Percentiles rank a stretch among this genome's conserved stretches.
Conservation (phyloP, 2,329 filamentous ascomycete genomes). For the Elsinoe necatrix region DNA sequence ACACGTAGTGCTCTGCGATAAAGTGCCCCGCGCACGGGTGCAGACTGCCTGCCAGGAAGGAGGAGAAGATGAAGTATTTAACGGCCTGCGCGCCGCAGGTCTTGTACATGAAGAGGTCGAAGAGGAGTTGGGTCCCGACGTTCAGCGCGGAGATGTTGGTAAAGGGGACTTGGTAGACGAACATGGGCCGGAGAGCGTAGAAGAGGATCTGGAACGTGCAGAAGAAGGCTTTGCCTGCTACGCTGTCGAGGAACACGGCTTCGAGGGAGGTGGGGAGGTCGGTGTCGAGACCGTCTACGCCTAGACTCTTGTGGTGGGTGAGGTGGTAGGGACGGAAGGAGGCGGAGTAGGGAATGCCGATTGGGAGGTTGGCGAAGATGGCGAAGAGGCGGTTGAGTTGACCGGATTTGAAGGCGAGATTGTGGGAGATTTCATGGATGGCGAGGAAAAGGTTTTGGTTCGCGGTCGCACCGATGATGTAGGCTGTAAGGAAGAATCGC, state of each 20-base stretch:
- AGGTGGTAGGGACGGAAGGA: constrained; percentile 97
- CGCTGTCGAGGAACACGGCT: constrained; percentile 85
- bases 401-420: constrained; percentile 79
- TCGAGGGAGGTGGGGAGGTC: constrained; percentile 89
- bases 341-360: constrained; percentile 90
- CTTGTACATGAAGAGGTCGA: constrained; percentile 63
- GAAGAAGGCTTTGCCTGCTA: constrained; percentile 96
- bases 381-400: constrained; percentile 76
- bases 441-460: constrained; percentile 98
- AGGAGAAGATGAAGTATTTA: constrained; percentile 77
- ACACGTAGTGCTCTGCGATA: constrained; percentile 80
- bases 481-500: constrained; percentile 78
- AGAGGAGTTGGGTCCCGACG: constrained; percentile 63
- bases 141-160: constrained; percentile 80
- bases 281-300: constrained; percentile 90
- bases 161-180: constrained; percentile 81
- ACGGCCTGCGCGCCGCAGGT: constrained; percentile 56
- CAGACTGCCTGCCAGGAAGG: constrained; percentile 85
- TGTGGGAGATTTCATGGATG: constrained; percentile 98
- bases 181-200: constrained; percentile 93
- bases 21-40: constrained; percentile 96
- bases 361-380: constrained; percentile 90
- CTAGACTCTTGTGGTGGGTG: constrained; percentile 97
- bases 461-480: constrained; percentile 84
- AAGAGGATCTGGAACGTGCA: constrained; percentile 99